Conservation (phyloP, 108 stramenopile genomes). For the Cafeteria roenbergensis region DNA sequence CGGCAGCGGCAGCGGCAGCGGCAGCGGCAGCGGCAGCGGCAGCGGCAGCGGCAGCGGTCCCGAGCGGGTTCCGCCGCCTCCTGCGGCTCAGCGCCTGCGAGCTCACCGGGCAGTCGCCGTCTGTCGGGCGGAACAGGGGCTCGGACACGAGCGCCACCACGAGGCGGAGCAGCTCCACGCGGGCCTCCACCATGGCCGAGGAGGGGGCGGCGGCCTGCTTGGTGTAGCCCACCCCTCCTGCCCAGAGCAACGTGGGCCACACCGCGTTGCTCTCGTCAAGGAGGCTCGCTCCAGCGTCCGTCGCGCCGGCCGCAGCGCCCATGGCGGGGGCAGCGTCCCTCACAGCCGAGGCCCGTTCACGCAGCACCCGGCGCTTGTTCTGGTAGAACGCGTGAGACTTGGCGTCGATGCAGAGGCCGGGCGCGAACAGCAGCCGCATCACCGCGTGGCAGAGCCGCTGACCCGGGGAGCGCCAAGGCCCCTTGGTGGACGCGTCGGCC, state of each 20-base stretch:
- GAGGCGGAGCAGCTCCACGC: neutral
- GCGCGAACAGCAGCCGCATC: neutral
- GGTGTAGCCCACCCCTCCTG: neutral
- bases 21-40: too few relatives aligned
- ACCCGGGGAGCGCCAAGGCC: neutral
- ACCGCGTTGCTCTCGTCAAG: neutral
- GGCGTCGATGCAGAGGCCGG: neutral
- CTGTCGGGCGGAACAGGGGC: neutral
- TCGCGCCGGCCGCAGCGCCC: neutral
- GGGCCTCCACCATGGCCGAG: neutral
- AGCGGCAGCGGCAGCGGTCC: too few relatives aligned
- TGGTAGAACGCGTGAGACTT: neutral
- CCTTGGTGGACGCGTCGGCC: neutral
- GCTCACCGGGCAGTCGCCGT: neutral
- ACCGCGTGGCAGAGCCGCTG: neutral
- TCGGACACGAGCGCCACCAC: neutral
- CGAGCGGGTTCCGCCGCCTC: too few relatives aligned
- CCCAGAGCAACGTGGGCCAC: slow-evolving; percentile 4
- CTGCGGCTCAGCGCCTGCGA: too few relatives aligned
- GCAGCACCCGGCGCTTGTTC: neutral
- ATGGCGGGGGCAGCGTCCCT: neutral
- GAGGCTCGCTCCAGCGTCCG: neutral
- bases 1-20: too few relatives aligned
- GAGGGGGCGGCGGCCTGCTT: neutral
- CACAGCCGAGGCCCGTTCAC: too few relatives aligned